Evolutionary conservation across 805 yeast genomes (phyloP).

Genomic region (Spathaspora girioi): DNA sequence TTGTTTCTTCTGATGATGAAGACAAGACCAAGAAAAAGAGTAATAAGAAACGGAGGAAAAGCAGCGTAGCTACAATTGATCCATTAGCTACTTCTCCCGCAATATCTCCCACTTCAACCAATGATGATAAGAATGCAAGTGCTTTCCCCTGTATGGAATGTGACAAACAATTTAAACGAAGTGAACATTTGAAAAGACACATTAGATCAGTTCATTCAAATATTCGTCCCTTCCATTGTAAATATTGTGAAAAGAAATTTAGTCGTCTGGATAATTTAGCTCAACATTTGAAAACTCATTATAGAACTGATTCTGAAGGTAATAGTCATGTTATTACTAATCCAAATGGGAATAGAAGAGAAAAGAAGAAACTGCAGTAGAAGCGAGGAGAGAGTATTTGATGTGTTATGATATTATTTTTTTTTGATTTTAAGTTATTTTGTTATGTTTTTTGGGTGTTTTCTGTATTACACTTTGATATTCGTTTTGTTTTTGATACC

Average conservation of each 20-base stretch:
- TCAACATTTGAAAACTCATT: conserved; percentile 43
- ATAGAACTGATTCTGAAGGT: conserved; percentile 29
- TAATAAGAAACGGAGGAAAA: conserved; percentile 7
- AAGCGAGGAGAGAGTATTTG: neutral
- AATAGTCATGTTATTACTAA: conserved; percentile 11
- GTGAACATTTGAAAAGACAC: conserved; percentile 42
- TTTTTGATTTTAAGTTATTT: neutral
- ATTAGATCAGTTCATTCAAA: conserved; percentile 42
- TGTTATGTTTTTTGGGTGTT: neutral
- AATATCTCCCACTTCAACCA: conserved; percentile 2
- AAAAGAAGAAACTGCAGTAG: conserved; percentile 2
- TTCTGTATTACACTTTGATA: neutral
- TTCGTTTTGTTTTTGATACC: neutral
- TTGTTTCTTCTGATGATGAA: neutral
- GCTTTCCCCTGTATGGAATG: conserved; percentile 41
- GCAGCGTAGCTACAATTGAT: neutral
- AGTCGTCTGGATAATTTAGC: conserved; percentile 41
- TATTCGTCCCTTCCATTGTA: conserved; percentile 43
- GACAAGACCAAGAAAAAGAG: neutral
- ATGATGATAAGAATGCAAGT: neutral
- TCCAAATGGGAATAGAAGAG: neutral
- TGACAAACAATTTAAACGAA: conserved; percentile 39
- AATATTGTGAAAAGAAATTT: conserved; percentile 42
- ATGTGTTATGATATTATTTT: neutral
- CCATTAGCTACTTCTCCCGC: neutral